These are phyloP conservation scores for Aspergillus eucalypticola DNA, from an alignment of 2,329 filamentous ascomycete genomes.

Conservation along the genomic window DNA sequence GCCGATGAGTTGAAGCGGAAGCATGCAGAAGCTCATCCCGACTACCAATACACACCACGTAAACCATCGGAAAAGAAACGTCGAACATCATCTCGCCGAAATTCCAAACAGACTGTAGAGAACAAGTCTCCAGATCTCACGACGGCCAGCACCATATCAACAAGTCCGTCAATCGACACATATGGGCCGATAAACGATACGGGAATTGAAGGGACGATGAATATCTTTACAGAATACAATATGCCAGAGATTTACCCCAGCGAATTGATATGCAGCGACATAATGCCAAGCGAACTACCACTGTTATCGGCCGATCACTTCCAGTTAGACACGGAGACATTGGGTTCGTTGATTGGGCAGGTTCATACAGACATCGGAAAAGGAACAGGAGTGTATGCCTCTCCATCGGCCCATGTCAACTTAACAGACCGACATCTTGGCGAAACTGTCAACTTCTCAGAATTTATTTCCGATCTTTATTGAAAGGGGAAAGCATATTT, in stretches of 20 bases:
- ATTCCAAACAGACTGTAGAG: slow-evolving; percentile 9
- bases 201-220: background rate
- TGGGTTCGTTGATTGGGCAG: slow-evolving; percentile 21
- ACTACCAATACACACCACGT: slow-evolving; percentile 50
- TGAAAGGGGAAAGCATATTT: background rate
- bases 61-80: slow-evolving; percentile 50
- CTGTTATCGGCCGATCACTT: slow-evolving; percentile 4
- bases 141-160: slow-evolving; percentile 8
- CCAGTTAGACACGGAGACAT: slow-evolving; percentile 18
- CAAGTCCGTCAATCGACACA: slow-evolving; percentile 13
- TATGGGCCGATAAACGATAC: slow-evolving; percentile 2
- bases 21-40: slow-evolving; percentile 43
- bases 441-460: slow-evolving; percentile 23
- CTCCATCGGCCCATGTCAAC: slow-evolving; percentile 4
- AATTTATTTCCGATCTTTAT: slow-evolving; percentile 22
- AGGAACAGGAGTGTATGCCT: slow-evolving; percentile 4
- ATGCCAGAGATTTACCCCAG: background rate
- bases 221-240: background rate
- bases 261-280: background rate
- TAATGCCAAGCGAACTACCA: background rate
- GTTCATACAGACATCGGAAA: slow-evolving; percentile 14
- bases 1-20: slow-evolving; percentile 43
- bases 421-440: slow-evolving; percentile 9
- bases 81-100: slow-evolving; percentile 40
- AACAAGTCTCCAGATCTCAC: slow-evolving; percentile 9